Evolutionary conservation across 2,329 filamentous ascomycete species (phyloP), one percentile per base, ranked within the genome.

Genomic region (Cladobotryum mycophilum): DNA sequence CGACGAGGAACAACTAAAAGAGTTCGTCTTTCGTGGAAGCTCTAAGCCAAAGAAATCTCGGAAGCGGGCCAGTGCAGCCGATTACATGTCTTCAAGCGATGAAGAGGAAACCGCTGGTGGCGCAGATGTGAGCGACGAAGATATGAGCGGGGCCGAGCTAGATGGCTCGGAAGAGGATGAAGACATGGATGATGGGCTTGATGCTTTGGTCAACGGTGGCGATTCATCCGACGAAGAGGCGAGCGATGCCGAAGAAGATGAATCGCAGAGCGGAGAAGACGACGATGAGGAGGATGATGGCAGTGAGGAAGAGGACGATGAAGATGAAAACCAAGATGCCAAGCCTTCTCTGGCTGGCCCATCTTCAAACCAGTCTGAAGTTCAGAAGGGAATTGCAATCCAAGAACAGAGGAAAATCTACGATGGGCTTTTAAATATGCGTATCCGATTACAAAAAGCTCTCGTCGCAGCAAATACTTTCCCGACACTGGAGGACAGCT

Each of bases 381-480:
- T 86, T 4, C 81, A 85, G 40, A 97, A 97, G 68, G 93, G 93
- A 12, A 72, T 80, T 49, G 92, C 92, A 0, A 88, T 99, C 36
- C 92, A 90, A 60, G 76, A 84, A 51, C 93, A 99, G 70, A 83
- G 90, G 47, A 85, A 85, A 55, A 82, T 85, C 1, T 99, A 96
- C 62, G 92, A 97, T 59, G 82, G 88, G 0, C 80, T 97, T 1
- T 78, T 99, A 33, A 95, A 96, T 69, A 80, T 90, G 13, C 84
- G 93, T 17, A 96, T 99, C 63, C 88, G 92, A 54, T 72, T 99
- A 15, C 95, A 99, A 67, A 97, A 96, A 67, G 89, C 88, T 2
- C 71, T 99, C 13, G 80, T 93, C 14, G 85, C 88, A 0, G 81
- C 85, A 22, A 96, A 96, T 67, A 86, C 89, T 1, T 75, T 95